Evolutionary conservation across 2,329 filamentous ascomycete genomes (phyloP), one percentile per base, ranked within the genome.

Genomic region (Trichoderma koningiopsis): DNA sequence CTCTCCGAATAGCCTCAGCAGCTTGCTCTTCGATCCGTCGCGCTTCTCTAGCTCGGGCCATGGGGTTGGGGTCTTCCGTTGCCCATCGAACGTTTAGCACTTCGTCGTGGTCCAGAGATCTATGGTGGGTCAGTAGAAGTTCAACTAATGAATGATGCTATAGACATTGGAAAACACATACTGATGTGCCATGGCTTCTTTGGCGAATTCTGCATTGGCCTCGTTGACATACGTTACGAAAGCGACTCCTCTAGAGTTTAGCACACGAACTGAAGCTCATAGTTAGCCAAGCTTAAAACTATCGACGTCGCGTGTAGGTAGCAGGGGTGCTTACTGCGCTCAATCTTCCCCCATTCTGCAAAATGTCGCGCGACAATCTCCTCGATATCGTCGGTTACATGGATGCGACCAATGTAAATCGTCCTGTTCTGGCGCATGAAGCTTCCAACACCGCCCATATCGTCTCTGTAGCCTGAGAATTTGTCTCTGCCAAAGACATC

Each of bases 71-170:
- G 77, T 99, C 96, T 7, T 93, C 92, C 0, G 96, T 99, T 53
- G 96, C 96, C 96, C 96, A 99, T 72, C 96, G 87, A 59, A 99
- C 94, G 79, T 99, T 99, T 31, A 99, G 83, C 27, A 97, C 90
- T 81, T 99, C 96, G 72, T 89, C 91, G 79, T 98, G 91, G 76
- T 99, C 96, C 33, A 99, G 84, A 0, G 89, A 89, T 52, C 66
- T 68, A 27, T 5, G 52, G 11, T 5, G 52, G 14, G 66, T 62
- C 24, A 68, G 65, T 29, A 2, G 29, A 22, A 8, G 43, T 24
- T n/a, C 5, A 19, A 8, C 40, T 2, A 40, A 27, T n/a, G 19
- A 37, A 43, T 31, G n/a, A 40, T 19, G 29, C 22, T 11, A 5
- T 24, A 14, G 57, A n/a, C 19, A 29, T 6, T 33, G 40, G 27